phyloP scores from a whole-genome alignment of 306 rosid species.

The Castanospermum australe region DNA sequence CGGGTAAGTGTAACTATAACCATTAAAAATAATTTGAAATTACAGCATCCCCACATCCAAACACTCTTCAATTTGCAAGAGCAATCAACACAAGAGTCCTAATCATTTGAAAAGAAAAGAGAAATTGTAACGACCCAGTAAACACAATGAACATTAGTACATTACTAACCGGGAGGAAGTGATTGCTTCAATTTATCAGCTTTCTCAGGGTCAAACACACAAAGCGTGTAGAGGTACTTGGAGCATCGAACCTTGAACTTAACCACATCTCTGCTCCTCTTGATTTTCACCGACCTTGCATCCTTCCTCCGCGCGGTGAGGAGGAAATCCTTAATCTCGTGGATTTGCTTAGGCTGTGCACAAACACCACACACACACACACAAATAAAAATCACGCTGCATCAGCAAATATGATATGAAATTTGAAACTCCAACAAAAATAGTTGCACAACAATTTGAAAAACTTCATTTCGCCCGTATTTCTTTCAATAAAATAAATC shows the following conservation, averaged over 20 bases:
- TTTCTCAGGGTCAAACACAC: conserved; percentile 73
- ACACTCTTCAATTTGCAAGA: too few relatives aligned
- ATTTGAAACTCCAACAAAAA: too few relatives aligned
- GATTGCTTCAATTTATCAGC: conserved; percentile 93
- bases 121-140: too few relatives aligned
- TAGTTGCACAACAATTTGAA: too few relatives aligned
- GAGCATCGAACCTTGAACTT: conserved; percentile 93
- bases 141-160: neutral
- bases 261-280: conserved; percentile 70
- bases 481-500: too few relatives aligned
- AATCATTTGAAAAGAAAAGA: too few relatives aligned
- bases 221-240: conserved; percentile 78
- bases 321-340: conserved; percentile 90
- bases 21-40: too few relatives aligned
- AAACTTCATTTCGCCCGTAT: too few relatives aligned
- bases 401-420: too few relatives aligned
- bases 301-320: conserved; percentile 85
- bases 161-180: conserved; percentile 69
- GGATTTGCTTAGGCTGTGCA: conserved; percentile 81
- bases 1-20: too few relatives aligned
- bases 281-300: conserved; percentile 76
- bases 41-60: too few relatives aligned
- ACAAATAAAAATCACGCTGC: neutral
- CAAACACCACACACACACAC: neutral
- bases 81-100: too few relatives aligned